These are phyloP conservation scores for Alternaria gansuensis DNA, from an alignment of 2,329 filamentous ascomycete genomes.

Conservation along the genomic window DNA sequence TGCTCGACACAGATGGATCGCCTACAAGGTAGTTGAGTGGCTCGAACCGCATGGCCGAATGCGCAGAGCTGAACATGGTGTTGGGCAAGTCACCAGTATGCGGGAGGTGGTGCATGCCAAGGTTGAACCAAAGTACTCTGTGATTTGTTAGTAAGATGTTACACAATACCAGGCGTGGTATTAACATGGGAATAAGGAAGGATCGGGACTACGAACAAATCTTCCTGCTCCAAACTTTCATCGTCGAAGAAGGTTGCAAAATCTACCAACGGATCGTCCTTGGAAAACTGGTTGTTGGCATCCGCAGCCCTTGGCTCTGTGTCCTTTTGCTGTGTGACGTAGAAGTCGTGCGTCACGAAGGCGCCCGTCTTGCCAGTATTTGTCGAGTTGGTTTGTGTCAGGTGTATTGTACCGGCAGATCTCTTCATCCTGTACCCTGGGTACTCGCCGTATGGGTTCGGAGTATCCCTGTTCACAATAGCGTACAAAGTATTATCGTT, in stretches of 20 bases:
- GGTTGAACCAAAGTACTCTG: constrained; percentile 61
- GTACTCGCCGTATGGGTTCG: constrained; percentile 62
- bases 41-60: constrained; percentile 56
- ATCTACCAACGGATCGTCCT: constrained; percentile 60
- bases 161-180: background rate
- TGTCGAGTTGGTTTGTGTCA: constrained; percentile 61
- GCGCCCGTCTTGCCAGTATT: constrained; percentile 57
- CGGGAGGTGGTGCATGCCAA: constrained; percentile 63
- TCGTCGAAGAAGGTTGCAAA: constrained; percentile 62
- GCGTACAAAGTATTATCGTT: constrained; percentile 60
- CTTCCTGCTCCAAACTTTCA: constrained; percentile 55
- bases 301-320: constrained; percentile 59
- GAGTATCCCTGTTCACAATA: constrained; percentile 61
- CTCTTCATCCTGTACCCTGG: constrained; percentile 62
- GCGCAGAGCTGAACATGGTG: constrained; percentile 61
- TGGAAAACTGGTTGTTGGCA: constrained; percentile 58
- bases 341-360: constrained; percentile 63
- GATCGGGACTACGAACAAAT: constrained; percentile 36
- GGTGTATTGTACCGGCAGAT: constrained; percentile 42
- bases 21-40: constrained; percentile 58
- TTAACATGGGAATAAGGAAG: background rate
- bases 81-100: constrained; percentile 58
- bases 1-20: constrained; percentile 54
- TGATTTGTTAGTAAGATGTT: constrained; percentile 1
- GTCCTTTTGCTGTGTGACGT: constrained; percentile 62